Conservation (phyloP, 1,284 basidiomycete species). For the Moesziomyces sp. region DNA sequence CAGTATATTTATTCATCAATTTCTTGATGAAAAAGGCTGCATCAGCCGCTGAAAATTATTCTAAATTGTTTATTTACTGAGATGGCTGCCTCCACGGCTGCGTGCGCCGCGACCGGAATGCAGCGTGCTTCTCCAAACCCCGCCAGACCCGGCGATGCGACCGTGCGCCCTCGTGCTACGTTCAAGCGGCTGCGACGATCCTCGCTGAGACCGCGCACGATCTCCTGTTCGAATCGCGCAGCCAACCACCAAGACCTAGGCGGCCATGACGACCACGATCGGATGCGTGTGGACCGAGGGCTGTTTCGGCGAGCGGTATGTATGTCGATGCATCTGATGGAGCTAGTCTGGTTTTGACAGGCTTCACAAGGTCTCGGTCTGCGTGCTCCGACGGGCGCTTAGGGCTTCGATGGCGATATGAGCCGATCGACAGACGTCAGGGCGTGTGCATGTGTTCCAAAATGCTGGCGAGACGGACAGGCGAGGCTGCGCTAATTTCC, state of each 20-base stretch:
- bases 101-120: constrained; percentile 10
- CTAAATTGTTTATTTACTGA: too few relatives aligned
- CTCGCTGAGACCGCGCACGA: too few relatives aligned
- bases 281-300: neutral
- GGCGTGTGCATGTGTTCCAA: neutral
- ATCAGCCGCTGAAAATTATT: too few relatives aligned
- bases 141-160: neutral
- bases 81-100: neutral
- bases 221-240: too few relatives aligned
- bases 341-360: too few relatives aligned
- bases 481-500: neutral
- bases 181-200: neutral
- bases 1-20: too few relatives aligned
- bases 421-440: neutral
- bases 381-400: too few relatives aligned
- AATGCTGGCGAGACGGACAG: neutral
- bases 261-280: neutral
- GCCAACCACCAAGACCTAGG: neutral
- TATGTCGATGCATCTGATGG: neutral
- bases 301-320: neutral
- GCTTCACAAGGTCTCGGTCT: too few relatives aligned
- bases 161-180: neutral
- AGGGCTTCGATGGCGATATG: neutral
- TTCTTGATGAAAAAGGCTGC: too few relatives aligned
- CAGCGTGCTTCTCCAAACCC: constrained; percentile 2